Evolutionary conservation across 225 moss, liverwort and hornwort genomes (phyloP), one percentile per base, ranked within the genome.

Genomic region (Pseudisothecium myosuroides): DNA sequence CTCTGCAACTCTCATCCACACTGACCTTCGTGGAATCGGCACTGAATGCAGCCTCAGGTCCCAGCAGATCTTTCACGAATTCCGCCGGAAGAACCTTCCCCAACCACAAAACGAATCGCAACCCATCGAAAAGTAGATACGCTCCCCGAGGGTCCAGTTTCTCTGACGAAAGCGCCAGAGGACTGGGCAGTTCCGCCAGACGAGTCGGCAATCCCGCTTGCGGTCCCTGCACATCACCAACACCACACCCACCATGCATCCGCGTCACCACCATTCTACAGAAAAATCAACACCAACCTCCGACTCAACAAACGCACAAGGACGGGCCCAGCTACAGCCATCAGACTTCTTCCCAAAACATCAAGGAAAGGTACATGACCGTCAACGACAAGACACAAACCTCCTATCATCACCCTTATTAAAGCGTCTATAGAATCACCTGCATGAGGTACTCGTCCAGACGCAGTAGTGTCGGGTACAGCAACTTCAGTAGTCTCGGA

Each of bases 101-200:
- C 80, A 98, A 91, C 98, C 98, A 98, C 67, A 98, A 89, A 68
- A 97, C 94, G 81, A 97, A 96, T 43, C 93, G 95, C 85, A 96
- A 83, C 72, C 98, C 98, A 86, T 99, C 94, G 88, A 95, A 89
- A 79, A 95, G 88, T 34, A 99, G 76, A 83, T 94, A 99, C 34
- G 93, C 95, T 91, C 96, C 99, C 68, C 96, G 95, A 41, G 97
- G 92, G 85, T 96, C 97, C 78, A 99, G 92, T 54, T 92, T 94
- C 86, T 97, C 97, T 81, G 93, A 92, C 16, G 96, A 90, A 55
- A 95, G 92, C 37, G 92, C 83, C 55, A 95, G 66, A 69, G 92
- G 78, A 69, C 88, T 55, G 74, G 99, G 96, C 91, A 96, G 86
- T 77, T 91, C 95, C 26, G 91, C 88, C 65, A 93, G 87, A 49